Percentiles rank a stretch among this genome's conserved stretches.
Conservation (phyloP, 129 eudicot species). For the Pulicaria dysenterica region DNA sequence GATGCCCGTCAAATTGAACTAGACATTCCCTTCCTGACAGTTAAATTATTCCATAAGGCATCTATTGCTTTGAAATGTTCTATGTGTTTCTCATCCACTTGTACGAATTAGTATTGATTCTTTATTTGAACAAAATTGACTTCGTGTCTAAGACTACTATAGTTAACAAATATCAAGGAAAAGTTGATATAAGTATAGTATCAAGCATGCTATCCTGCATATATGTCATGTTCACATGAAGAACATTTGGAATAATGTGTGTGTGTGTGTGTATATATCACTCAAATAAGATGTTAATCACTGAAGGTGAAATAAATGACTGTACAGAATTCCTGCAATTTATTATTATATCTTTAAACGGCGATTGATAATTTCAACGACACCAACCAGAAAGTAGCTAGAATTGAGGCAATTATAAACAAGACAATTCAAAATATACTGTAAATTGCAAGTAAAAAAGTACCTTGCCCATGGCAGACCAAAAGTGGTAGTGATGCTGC, state of each 20-base stretch:
- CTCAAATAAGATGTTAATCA: background rate
- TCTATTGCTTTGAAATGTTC: conserved; percentile 8
- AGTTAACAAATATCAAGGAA: background rate
- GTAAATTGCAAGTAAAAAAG: conserved; percentile 22
- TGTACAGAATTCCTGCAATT: conserved; percentile 7
- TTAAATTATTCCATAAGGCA: background rate
- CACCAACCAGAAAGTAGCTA: background rate
- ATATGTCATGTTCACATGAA: background rate
- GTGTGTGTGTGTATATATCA: no score
- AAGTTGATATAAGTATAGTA: background rate
- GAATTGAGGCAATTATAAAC: background rate
- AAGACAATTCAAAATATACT: background rate
- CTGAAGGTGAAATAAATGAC: background rate
- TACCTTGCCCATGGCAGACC: conserved; percentile 91
- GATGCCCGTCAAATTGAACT: no score
- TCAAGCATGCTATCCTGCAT: background rate
- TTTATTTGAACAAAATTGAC: background rate
- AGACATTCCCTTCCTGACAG: no score
- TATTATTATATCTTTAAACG: background rate
- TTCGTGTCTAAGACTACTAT: background rate
- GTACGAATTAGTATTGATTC: background rate
- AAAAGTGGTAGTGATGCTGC: conserved; percentile 76
- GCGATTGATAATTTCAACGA: background rate
- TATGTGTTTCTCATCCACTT: conserved; percentile 19
- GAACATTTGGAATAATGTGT: background rate